These are phyloP conservation scores for Golubevia pallescens DNA, from an alignment of 1,284 basidiomycete species.

Conservation along the genomic window DNA sequence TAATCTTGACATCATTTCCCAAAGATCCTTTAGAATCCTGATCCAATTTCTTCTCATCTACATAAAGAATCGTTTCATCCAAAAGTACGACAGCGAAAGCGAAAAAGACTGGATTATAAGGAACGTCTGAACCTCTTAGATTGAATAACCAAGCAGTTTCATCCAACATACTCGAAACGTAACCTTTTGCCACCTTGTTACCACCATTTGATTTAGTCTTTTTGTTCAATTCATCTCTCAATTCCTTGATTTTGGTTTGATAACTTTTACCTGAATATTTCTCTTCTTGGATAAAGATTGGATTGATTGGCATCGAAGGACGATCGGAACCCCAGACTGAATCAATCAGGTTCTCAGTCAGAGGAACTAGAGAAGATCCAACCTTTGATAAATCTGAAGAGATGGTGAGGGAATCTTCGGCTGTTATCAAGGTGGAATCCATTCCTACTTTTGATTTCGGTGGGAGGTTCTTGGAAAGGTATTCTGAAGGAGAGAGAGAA, in stretches of 20 bases:
- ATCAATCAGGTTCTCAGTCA: conserved; percentile 86
- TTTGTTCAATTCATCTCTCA: conserved; percentile 46
- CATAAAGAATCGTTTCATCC: conserved; percentile 75
- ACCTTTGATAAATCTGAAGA: conserved; percentile 25
- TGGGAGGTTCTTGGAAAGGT: conserved; percentile 36
- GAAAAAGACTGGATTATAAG: conserved; percentile 92
- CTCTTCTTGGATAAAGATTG: conserved; percentile 75
- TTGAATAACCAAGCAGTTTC: conserved; percentile 79
- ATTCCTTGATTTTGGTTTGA: conserved; percentile 39
- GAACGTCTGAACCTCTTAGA: conserved; percentile 88
- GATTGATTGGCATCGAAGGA: conserved; percentile 75
- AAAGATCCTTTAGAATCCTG: conserved; percentile 72
- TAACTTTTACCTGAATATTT: conserved; percentile 71
- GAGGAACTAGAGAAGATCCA: conserved; percentile 32
- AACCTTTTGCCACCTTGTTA: conserved; percentile 24
- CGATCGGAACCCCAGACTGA: conserved; percentile 76
- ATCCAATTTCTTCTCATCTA: conserved; percentile 74
- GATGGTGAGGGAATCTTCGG: conserved; percentile 57
- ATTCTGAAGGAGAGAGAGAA: conserved; percentile 21
- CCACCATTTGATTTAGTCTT: conserved; percentile 8
- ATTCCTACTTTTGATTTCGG: conserved; percentile 40
- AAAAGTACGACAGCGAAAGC: conserved; percentile 82
- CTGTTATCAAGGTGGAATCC: conserved; percentile 48
- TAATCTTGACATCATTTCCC: conserved; percentile 70
- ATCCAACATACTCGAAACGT: conserved; percentile 60